Percentiles rank a stretch among this genome's conserved stretches.
These are phyloP conservation scores for Esteya vermicola DNA, from an alignment of 2,329 filamentous ascomycete species.

Conservation along the genomic window DNA sequence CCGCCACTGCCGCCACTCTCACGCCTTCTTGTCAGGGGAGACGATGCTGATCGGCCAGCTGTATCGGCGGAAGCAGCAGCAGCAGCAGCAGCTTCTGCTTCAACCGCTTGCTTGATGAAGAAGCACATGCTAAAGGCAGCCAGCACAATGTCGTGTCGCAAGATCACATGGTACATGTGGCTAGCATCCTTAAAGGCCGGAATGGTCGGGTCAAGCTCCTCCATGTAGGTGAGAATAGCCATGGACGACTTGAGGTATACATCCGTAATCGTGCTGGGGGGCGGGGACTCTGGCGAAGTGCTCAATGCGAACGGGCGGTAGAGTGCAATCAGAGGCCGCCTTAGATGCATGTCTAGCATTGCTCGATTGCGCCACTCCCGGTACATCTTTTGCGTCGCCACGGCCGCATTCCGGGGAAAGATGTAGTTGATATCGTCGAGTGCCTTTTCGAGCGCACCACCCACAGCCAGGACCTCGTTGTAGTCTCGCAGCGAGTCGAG, in stretches of 20 bases:
- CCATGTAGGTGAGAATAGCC: slow-evolving; percentile 38
- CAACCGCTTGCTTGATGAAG: slow-evolving; percentile 27
- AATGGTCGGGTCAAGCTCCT: slow-evolving; percentile 34
- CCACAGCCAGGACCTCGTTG: slow-evolving; percentile 36
- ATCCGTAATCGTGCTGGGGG: slow-evolving; percentile 29
- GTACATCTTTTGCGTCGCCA: slow-evolving; percentile 28
- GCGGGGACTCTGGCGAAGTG: slow-evolving; percentile 28
- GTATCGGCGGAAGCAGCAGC: too few relatives aligned
- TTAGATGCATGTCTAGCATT: slow-evolving; percentile 38
- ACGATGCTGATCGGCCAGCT: background rate
- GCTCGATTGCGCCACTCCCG: slow-evolving; percentile 37
- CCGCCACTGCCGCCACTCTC: background rate
- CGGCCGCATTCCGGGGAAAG: slow-evolving; percentile 29
- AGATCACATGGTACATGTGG: slow-evolving; percentile 37
- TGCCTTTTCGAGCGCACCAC: slow-evolving; percentile 35
- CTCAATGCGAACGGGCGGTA: slow-evolving; percentile 42
- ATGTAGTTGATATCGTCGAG: slow-evolving; percentile 41
- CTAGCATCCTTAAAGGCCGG: slow-evolving; percentile 31
- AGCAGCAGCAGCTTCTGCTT: slow-evolving; percentile 10
- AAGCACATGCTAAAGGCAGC: slow-evolving; percentile 41
- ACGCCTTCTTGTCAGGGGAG: background rate
- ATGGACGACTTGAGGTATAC: slow-evolving; percentile 40
- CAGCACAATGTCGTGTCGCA: slow-evolving; percentile 40
- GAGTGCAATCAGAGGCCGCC: slow-evolving; percentile 34
- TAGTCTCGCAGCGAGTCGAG: slow-evolving; percentile 39